phyloP scores from a whole-genome alignment of 2,329 filamentous ascomycete species.

The Aspergillus brunneoviolaceus region DNA sequence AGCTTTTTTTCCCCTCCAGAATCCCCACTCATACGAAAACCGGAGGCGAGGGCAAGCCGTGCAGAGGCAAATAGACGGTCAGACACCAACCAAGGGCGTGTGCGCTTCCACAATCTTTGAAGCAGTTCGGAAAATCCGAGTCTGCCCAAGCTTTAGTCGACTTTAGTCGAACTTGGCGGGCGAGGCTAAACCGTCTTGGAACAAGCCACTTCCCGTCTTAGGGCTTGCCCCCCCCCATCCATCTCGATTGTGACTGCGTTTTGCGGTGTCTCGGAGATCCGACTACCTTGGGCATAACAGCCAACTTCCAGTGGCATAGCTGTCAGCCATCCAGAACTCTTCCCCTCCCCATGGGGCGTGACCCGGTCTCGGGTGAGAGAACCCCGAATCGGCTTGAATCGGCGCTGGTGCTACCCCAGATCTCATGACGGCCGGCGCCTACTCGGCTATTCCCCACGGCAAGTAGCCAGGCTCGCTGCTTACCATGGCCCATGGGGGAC shows the following conservation, averaged over 20 bases:
- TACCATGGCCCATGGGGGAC: neutral
- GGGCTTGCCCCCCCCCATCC: too few relatives aligned
- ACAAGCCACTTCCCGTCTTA: too few relatives aligned
- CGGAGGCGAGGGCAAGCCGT: neutral
- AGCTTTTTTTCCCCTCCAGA: neutral
- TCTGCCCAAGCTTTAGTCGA: neutral
- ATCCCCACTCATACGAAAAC: neutral
- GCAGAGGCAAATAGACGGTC: neutral
- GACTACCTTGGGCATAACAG: neutral
- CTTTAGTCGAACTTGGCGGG: neutral
- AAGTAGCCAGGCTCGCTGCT: neutral
- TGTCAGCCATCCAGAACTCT: neutral
- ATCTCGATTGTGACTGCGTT: too few relatives aligned
- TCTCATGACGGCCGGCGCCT: neutral
- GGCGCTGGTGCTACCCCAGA: neutral
- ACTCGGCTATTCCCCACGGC: neutral
- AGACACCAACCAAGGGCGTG: neutral
- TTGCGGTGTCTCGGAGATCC: neutral
- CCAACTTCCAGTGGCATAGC: neutral
- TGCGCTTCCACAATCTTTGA: too few relatives aligned
- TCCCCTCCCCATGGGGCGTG: neutral
- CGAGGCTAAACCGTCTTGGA: too few relatives aligned
- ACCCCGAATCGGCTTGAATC: neutral
- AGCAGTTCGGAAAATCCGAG: neutral
- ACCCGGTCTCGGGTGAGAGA: neutral